Base-by-base conservation (phyloP, 2,329 filamentous ascomycete species). In the Microcyclospora tardicrescens region DNA sequence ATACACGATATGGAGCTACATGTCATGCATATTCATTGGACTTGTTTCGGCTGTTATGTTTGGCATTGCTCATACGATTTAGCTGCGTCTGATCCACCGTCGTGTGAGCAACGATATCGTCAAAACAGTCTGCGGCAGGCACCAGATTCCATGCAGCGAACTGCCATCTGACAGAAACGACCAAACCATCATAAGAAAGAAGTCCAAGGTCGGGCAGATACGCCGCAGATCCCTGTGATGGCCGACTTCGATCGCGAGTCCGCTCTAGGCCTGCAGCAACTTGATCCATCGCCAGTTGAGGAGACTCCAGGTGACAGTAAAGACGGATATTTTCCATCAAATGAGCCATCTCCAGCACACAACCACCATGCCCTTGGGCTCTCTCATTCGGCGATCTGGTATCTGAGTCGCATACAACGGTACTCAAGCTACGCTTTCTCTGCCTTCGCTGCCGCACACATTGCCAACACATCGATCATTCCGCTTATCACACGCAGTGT, bases 351-450 rank as follows among this genome's bases (percentile, higher is more conserved):
- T 24, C 5, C 19, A 24, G 19, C 19, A 24, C 19, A 24, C 8
- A 24, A 24, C 19, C 16, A 34, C 12, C n/a, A 34, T 16, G 61
- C 62, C n/a, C 47, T 70, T 5, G 65, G 68, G 2, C 66, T 87
- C 15, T 79, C 80, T 33, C 78, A 77, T 53, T 75, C 79, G 8
- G 71, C 81, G 40, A 75, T 83, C 53, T 89, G 78, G 63, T 91
- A 87, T 62, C 66, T 93, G 38, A 72, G 72, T 5, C 75, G 82
- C 35, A 69, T 91, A 28, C 91, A 96, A 61, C 81, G 77, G 59
- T 94, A 93, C 68, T 91, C 85, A 1, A 85, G 82, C 49, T 93
- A 94, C 65, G 77, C 82, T 47, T 87, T 84, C 55, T 76, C 75
- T 45, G 65, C 84, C 48, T 93, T 89, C 64, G 72, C 80, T 28